Percentiles rank a stretch among this genome's conserved stretches.
Evolutionary conservation across 2,329 filamentous ascomycete genomes (phyloP).

Genomic region (Westerdykella aurantiaca): DNA sequence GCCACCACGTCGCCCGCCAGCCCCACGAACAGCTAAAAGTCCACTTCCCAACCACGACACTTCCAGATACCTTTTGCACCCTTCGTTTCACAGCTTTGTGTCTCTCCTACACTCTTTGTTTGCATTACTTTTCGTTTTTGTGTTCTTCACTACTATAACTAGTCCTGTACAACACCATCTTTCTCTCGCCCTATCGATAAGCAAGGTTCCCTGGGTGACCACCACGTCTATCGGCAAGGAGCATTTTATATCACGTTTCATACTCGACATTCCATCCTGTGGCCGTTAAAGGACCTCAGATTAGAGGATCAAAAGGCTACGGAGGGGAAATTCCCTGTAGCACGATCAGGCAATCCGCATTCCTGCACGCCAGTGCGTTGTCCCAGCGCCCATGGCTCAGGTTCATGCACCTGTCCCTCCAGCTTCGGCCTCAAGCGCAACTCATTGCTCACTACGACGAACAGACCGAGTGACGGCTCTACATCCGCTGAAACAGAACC

Average conservation of each 20-base stretch:
- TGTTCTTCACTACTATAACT: slow-evolving; percentile 3
- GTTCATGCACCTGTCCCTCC: neutral
- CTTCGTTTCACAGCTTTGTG: neutral
- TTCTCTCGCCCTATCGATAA: neutral
- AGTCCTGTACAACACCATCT: neutral
- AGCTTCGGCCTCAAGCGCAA: slow-evolving; percentile 24
- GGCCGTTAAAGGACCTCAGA: neutral
- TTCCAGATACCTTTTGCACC: slow-evolving; percentile 2
- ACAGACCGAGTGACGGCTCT: slow-evolving; percentile 12
- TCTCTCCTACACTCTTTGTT: neutral
- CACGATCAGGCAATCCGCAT: neutral
- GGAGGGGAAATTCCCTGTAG: neutral
- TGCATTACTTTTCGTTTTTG: neutral
- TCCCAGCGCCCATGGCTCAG: neutral
- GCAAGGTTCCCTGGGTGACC: neutral
- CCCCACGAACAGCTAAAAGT: neutral
- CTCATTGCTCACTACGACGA: slow-evolving; percentile 24
- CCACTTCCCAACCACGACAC: slow-evolving; percentile 5
- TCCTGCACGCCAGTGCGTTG: neutral
- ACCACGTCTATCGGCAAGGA: slow-evolving; percentile 10
- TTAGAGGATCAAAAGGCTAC: neutral
- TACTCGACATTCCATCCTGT: slow-evolving; percentile 15
- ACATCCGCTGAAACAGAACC: slow-evolving; percentile 20
- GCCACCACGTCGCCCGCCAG: neutral
- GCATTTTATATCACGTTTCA: slow-evolving; percentile 23